phyloP scores from a whole-genome alignment of 441 rosid species.

The Erysimum pusillum region DNA sequence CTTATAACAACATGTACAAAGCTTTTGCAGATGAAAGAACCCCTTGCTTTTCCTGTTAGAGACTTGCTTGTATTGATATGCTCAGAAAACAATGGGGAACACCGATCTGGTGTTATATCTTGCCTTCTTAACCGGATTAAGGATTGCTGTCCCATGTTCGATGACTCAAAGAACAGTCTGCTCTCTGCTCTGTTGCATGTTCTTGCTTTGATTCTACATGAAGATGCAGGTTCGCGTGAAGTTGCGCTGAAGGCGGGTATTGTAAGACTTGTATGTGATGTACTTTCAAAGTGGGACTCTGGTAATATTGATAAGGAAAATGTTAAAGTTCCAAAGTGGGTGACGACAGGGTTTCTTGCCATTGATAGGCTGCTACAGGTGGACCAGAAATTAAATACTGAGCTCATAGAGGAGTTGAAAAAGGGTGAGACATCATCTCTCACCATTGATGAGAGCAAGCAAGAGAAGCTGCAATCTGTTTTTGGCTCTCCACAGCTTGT shows the following conservation, averaged over 20 bases:
- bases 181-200: slow-evolving; percentile 87
- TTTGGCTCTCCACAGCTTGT: slow-evolving; percentile 63
- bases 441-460: slow-evolving; percentile 77
- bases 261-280: slow-evolving; percentile 74
- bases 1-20: slow-evolving; percentile 84
- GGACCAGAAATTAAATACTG: slow-evolving; percentile 81
- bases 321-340: slow-evolving; percentile 86
- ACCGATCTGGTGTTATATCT: slow-evolving; percentile 78
- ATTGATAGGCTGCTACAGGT: slow-evolving; percentile 91
- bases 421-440: slow-evolving; percentile 55
- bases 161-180: slow-evolving; percentile 59
- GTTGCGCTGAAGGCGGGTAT: slow-evolving; percentile 81
- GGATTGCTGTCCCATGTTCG: slow-evolving; percentile 62
- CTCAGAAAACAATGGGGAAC: slow-evolving; percentile 92
- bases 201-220: slow-evolving; percentile 92
- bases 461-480: slow-evolving; percentile 65
- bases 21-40: slow-evolving; percentile 93
- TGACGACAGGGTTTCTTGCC: slow-evolving; percentile 95
- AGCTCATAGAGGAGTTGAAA: slow-evolving; percentile 81
- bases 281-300: slow-evolving; percentile 84
- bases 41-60: slow-evolving; percentile 89
- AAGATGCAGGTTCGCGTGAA: slow-evolving; percentile 85
- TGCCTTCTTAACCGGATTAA: slow-evolving; percentile 83
- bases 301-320: slow-evolving; percentile 61
- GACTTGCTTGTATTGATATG: slow-evolving; percentile 89